These are phyloP conservation scores for Bombardia bombarda DNA, from an alignment of 495 filamentous ascomycete genomes.

Conservation along the genomic window DNA sequence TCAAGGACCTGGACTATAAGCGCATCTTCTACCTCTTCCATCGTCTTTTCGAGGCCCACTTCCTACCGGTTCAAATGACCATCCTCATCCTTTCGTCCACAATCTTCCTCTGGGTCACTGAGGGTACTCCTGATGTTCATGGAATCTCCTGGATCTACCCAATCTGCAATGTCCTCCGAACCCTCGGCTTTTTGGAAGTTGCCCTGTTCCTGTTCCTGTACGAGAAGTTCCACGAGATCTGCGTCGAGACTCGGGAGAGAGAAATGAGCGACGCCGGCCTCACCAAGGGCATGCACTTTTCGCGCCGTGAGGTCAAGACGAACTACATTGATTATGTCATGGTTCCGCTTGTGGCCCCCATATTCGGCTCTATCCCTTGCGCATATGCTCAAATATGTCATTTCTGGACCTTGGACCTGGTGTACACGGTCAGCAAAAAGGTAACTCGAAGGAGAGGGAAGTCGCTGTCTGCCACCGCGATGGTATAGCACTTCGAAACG, in stretches of 20 bases:
- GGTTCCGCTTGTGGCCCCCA: constrained; percentile 51
- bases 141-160: constrained; percentile 44
- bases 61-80: constrained; percentile 55
- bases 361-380: constrained; percentile 55
- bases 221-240: constrained; percentile 52
- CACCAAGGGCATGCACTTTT: constrained; percentile 50
- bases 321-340: constrained; percentile 49
- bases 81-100: constrained; percentile 53
- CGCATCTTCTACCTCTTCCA: constrained; percentile 44
- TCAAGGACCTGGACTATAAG: constrained; percentile 35
- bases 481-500: constrained; percentile 27
- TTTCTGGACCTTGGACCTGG: constrained; percentile 57
- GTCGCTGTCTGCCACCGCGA: constrained; percentile 28
- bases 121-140: constrained; percentile 38
- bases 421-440: constrained; percentile 62
- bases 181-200: constrained; percentile 50
- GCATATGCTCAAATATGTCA: constrained; percentile 56
- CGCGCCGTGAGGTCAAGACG: constrained; percentile 41
- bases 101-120: constrained; percentile 42
- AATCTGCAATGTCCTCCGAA: constrained; percentile 49
- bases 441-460: constrained; percentile 40
- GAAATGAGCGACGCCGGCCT: constrained; percentile 58
- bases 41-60: constrained; percentile 62
- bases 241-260: constrained; percentile 46
- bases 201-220: constrained; percentile 53